A percentile compares a stretch with the other conserved stretches of the same genome.
Evolutionary conservation across 2,329 filamentous ascomycete species (phyloP).

Genomic region (Aspergillus sp.): DNA sequence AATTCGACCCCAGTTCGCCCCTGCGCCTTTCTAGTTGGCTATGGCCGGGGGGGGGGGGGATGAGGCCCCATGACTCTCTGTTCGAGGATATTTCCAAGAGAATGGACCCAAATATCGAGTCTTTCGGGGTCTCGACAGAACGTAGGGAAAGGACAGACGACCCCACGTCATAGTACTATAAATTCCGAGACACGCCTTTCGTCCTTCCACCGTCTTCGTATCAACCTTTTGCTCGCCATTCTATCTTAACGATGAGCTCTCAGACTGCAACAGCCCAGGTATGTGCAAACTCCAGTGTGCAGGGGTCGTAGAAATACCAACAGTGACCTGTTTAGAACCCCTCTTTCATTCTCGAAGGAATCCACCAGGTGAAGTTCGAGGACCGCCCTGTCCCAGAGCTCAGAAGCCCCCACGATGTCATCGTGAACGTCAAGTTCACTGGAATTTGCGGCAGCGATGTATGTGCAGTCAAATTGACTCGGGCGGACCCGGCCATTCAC

Average conservation of each 20-base stretch:
- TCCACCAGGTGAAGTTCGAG: constrained; percentile 70
- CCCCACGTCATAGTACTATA: not conserved
- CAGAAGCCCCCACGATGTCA: constrained; percentile 68
- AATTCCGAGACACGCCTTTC: not conserved
- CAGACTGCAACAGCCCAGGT: constrained; percentile 20
- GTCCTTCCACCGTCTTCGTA: not conserved
- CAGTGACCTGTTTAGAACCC: constrained; percentile 59
- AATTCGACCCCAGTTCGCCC: not conserved
- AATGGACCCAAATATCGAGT: not conserved
- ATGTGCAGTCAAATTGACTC: constrained; percentile 24
- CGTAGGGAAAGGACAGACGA: not conserved
- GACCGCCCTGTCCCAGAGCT: constrained; percentile 72
- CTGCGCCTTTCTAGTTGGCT: not conserved
- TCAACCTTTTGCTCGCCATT: not conserved
- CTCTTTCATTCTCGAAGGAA: constrained; percentile 79
- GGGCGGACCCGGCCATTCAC: not conserved
- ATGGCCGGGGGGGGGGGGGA: not conserved
- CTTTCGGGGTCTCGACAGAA: not conserved
- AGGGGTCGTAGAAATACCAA: not conserved
- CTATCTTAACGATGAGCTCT: not conserved
- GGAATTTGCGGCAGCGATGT: constrained; percentile 88
- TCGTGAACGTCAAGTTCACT: constrained; percentile 79
- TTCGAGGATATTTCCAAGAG: not conserved
- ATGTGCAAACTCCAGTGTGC: not conserved
- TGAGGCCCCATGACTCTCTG: constrained; percentile 1